Base-by-base conservation (phyloP, 768 basidiomycete genomes). In the Mycena olivaceomarginata region DNA sequence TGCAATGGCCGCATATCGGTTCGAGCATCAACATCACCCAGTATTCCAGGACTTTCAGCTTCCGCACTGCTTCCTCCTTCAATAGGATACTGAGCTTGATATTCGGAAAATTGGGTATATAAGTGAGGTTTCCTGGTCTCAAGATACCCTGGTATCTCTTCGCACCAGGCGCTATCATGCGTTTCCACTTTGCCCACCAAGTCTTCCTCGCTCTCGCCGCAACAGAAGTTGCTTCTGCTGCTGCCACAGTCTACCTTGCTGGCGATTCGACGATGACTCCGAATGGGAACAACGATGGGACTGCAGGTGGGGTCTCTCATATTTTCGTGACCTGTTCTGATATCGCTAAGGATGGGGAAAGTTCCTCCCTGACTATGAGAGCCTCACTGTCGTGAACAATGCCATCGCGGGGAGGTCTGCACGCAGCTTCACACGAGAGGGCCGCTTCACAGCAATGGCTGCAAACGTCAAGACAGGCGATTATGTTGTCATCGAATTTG, bases 361-460 rank as follows among this genome's bases (percentile, higher is more conserved):
- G 45, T 81, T 81, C 68, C 77, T 85, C 16, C 74, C 72, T 6
- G 77, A 81, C 68, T 84, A 82, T 43, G 67, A 83, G 16, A 83
- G 73, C 13, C 77, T 86, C 59, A 63, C 81, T 16, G 82, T 86
- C 18, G 81, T 83, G 15, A 87, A 87, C 78, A 70, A 83, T 53
- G 86, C 86, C 11, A 82, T 85, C 45, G 82, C 82, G 9, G 86
- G 86, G 10, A 72, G 82, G 25, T 84, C 82, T 40, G 84, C 86
- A 13, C 81, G 86, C 63, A 84, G 83, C 68, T 87, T 82, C 56
- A 85, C 82, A 7, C 81, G 84, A 39, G 83, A 84, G 56, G 85
- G 85, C 15, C 77, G 80, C 18, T 85, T 86, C 70, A 79, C 80
- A 18, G 81, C 75, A 20, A 75, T 84, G 62, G 79, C 83, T 67